Evolutionary conservation across 805 yeast species (phyloP).

Genomic region (Suhomyces vadensis): DNA sequence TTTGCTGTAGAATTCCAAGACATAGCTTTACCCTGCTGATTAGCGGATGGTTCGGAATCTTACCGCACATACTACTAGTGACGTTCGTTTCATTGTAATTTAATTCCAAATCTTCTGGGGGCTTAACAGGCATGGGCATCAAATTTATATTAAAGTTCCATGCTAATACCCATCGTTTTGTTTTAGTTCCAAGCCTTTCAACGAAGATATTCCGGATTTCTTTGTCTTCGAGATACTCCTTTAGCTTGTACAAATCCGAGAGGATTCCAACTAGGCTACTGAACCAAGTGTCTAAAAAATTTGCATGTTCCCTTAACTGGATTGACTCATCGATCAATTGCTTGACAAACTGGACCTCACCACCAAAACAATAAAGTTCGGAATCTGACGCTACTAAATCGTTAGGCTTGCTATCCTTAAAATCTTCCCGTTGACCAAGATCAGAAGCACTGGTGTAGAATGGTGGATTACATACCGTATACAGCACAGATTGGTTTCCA

Average conservation of each 20-base stretch:
- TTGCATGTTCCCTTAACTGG: background rate
- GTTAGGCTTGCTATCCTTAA: conserved; percentile 10
- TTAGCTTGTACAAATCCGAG: conserved; percentile 11
- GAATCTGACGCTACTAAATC: conserved; percentile 10
- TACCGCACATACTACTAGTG: too few species aligned
- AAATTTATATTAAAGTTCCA: conserved; percentile 14
- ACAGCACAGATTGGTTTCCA: conserved; percentile 7
- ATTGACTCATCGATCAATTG: conserved; percentile 15
- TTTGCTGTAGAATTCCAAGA: background rate
- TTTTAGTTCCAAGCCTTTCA: conserved; percentile 13
- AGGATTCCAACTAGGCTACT: conserved; percentile 21
- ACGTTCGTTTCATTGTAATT: too few species aligned
- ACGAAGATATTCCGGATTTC: conserved; percentile 4
- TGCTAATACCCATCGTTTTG: conserved; percentile 21
- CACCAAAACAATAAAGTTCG: conserved; percentile 18
- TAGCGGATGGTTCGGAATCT: background rate
- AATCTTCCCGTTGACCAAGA: conserved; percentile 5
- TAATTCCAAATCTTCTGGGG: too few species aligned
- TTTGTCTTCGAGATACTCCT: conserved; percentile 1
- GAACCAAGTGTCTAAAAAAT: conserved; percentile 17
- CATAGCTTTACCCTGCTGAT: background rate
- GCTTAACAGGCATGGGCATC: background rate
- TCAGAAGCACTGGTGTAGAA: conserved; percentile 16
- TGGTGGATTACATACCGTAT: conserved; percentile 24
- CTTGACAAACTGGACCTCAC: conserved; percentile 18